phyloP scores from a whole-genome alignment of 495 filamentous ascomycete genomes.

The Lepraria neglecta region DNA sequence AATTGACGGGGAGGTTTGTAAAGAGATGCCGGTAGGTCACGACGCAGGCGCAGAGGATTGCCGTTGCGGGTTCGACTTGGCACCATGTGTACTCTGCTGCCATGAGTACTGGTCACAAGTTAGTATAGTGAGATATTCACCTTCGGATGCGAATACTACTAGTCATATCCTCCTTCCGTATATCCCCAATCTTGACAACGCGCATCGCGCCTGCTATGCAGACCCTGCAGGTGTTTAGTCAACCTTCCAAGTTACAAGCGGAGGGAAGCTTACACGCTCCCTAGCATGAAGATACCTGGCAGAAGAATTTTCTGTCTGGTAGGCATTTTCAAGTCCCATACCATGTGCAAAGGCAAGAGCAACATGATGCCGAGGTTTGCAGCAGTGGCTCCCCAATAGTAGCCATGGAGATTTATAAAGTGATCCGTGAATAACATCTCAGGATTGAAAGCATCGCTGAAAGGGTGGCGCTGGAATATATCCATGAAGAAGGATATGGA shows the following conservation, averaged over 20 bases:
- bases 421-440: not conserved
- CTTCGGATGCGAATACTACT: not conserved
- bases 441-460: conserved; percentile 17
- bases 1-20: not conserved
- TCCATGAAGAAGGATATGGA: conserved; percentile 9
- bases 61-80: conserved; percentile 33
- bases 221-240: not conserved
- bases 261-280: conserved; percentile 29
- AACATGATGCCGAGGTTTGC: conserved; percentile 18
- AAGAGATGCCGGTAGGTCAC: conserved; percentile 26
- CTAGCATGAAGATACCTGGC: conserved; percentile 32
- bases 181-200: not conserved
- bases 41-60: conserved; percentile 35
- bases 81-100: conserved; percentile 23
- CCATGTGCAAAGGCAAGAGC: conserved; percentile 21
- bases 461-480: conserved; percentile 25
- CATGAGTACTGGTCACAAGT: not conserved
- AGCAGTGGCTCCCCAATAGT: conserved; percentile 2
- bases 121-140: too few relatives aligned
- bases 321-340: conserved; percentile 26
- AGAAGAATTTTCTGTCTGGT: conserved; percentile 27
- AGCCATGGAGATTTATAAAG: conserved; percentile 15
- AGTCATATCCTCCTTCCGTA: conserved; percentile 4
- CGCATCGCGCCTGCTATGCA: conserved; percentile 11
- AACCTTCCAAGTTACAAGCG: too few relatives aligned